Base-by-base conservation (phyloP, 805 yeast genomes). In the Lipomyces japonicus region DNA sequence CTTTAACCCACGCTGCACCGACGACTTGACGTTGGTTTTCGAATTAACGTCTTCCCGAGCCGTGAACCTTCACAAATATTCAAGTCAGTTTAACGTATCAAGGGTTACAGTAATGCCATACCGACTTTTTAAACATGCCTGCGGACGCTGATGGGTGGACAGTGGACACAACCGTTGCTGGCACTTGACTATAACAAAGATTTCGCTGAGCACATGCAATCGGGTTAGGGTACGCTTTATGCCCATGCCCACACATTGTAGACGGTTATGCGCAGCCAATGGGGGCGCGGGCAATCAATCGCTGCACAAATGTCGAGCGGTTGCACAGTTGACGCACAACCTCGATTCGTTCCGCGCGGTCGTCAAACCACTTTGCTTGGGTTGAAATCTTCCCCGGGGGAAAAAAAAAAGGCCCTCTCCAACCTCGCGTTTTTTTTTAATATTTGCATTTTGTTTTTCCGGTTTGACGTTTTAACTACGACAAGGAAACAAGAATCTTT, bases 1-100 rank as follows among this genome's bases (percentile, higher is more conserved):
- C 65, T 86, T 86, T 59, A 91, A 74, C n/a, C 84, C 84, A 67
- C 97, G 79, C 68, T 89, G 96, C n/a, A 85, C 90, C 1, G 97
- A 90, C 0, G 96, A 86, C 68, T 90, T 90, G 68, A 90, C 83
- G 64, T 91, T 91, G 12, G 96, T 82, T 58, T 93, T 82, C 6
- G 96, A 84, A 61, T 88, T 95, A 46, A 89, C 78, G 64, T 90
- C 96, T 37, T 88, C 96, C 58, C 79, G 82, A 26, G 87, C 77
- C 71, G 39, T 38, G 30, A 49, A 48, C 35, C 60, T 48, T 2
- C n/a, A 4, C 3, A 3, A n/a, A 18, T n/a, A 21, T 39, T 44
- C 14, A 5, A 28, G 12, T 28, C 10, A 10, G 32, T 10, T 28
- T 28, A 14, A 28, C 10, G 32, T 10, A 14, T 10, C 32, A 28